Evolutionary conservation across 139 green algal species (phyloP).

Genomic region (Picochlorum sp.): DNA sequence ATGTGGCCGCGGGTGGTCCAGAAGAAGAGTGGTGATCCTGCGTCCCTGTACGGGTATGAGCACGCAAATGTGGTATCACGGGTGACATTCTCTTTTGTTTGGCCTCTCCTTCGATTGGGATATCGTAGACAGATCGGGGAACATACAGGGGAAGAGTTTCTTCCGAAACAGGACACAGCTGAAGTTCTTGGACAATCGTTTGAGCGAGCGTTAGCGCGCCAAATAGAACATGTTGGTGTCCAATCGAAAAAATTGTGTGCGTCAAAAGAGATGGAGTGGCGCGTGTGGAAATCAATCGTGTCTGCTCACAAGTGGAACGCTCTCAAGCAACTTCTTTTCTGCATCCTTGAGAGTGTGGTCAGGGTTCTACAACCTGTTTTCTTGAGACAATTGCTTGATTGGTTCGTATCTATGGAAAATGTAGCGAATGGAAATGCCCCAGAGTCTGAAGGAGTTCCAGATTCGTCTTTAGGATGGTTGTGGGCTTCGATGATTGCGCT

Average conservation of each 20-base stretch:
- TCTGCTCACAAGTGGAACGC: slow-evolving; percentile 32
- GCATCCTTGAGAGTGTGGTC: slow-evolving; percentile 32
- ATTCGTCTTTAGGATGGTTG: slow-evolving; percentile 46
- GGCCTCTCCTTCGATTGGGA: slow-evolving; percentile 31
- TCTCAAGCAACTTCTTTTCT: slow-evolving; percentile 35
- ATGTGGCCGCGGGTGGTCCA: too few relatives aligned
- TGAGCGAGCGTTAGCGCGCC: slow-evolving; percentile 27
- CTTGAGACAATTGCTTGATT: slow-evolving; percentile 57
- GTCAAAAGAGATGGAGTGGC: neutral
- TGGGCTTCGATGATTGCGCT: slow-evolving; percentile 41
- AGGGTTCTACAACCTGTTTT: slow-evolving; percentile 48
- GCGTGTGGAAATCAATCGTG: slow-evolving; percentile 22
- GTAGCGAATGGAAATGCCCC: too few relatives aligned
- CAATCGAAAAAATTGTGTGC: neutral
- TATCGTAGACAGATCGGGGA: slow-evolving; percentile 4
- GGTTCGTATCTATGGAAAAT: slow-evolving; percentile 20
- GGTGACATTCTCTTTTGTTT: slow-evolving; percentile 40
- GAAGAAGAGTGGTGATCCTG: too few relatives aligned
- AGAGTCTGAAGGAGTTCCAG: neutral
- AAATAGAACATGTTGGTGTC: neutral
- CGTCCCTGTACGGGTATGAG: neutral
- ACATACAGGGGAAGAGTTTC: neutral
- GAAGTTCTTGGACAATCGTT: slow-evolving; percentile 28
- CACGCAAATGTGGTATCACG: neutral
- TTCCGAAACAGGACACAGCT: slow-evolving; percentile 13